Evolutionary conservation across 257 asterid genomes (phyloP).

Genomic region (Leonotis leonurus): DNA sequence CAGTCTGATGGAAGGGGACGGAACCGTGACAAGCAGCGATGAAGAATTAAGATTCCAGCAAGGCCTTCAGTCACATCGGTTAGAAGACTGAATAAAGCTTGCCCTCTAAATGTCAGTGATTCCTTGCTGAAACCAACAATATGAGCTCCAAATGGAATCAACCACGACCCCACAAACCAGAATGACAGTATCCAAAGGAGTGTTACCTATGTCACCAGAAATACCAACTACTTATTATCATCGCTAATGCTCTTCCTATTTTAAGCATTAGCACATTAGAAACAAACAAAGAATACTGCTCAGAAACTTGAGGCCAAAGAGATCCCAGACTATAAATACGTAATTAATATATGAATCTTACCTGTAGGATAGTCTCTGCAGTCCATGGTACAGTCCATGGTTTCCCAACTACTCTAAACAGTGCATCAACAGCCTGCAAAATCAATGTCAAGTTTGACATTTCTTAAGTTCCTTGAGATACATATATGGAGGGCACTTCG

Average conservation of each 20-base stretch:
- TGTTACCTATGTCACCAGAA: slow-evolving; percentile 87
- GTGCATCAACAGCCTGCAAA: slow-evolving; percentile 44
- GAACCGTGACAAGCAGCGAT: slow-evolving; percentile 62
- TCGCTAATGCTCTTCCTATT: no score
- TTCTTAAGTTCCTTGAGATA: background rate
- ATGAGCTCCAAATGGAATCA: slow-evolving; percentile 92
- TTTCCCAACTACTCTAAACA: slow-evolving; percentile 44
- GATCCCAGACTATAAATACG: background rate
- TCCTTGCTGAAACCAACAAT: slow-evolving; percentile 76
- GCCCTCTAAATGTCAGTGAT: slow-evolving; percentile 76
- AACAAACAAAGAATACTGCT: background rate
- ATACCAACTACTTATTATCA: no score
- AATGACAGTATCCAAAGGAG: slow-evolving; percentile 89
- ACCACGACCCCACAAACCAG: slow-evolving; percentile 98
- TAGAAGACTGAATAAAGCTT: slow-evolving; percentile 89
- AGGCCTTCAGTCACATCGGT: slow-evolving; percentile 91
- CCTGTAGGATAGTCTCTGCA: slow-evolving; percentile 89
- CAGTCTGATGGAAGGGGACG: slow-evolving; percentile 84
- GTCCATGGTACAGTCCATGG: slow-evolving; percentile 97
- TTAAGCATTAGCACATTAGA: no score
- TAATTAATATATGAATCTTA: slow-evolving; percentile 10
- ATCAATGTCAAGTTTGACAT: background rate
- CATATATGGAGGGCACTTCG: background rate
- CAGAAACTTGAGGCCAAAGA: background rate
- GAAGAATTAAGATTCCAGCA: slow-evolving; percentile 81